These are phyloP conservation scores for Amesomyces nigricolor DNA, from an alignment of 2,329 filamentous ascomycete species.

Conservation along the genomic window DNA sequence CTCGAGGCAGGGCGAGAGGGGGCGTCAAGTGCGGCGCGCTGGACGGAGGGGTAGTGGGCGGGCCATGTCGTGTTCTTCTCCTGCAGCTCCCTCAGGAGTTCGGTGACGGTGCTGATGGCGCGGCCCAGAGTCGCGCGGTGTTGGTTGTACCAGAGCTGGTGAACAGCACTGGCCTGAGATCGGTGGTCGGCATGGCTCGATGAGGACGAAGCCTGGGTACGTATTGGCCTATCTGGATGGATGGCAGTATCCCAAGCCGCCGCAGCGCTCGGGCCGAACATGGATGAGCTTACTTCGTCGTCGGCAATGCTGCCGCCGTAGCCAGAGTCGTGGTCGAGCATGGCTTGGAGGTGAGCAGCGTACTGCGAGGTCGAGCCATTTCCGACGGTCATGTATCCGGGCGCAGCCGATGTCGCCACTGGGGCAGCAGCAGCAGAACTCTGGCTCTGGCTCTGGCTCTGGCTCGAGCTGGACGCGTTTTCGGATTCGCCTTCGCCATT, in stretches of 20 bases:
- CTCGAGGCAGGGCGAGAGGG: slow-evolving; percentile 47
- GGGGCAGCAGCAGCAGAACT: slow-evolving; percentile 12
- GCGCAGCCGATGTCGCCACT: slow-evolving; percentile 18
- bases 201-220: slow-evolving; percentile 32
- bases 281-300: slow-evolving; percentile 43
- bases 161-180: slow-evolving; percentile 72
- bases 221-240: slow-evolving; percentile 42
- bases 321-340: slow-evolving; percentile 83
- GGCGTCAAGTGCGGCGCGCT: slow-evolving; percentile 47
- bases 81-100: slow-evolving; percentile 76
- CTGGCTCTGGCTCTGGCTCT: slow-evolving; percentile 7
- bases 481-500: slow-evolving; percentile 23
- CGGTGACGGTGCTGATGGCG: slow-evolving; percentile 80
- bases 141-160: slow-evolving; percentile 92
- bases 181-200: slow-evolving; percentile 51
- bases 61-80: slow-evolving; percentile 90
- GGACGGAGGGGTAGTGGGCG: slow-evolving; percentile 85
- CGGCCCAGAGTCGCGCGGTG: slow-evolving; percentile 83
- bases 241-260: slow-evolving; percentile 40
- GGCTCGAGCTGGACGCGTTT: slow-evolving; percentile 19
- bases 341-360: slow-evolving; percentile 70
- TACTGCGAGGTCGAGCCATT: slow-evolving; percentile 75
- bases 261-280: slow-evolving; percentile 32
- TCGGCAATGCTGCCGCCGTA: slow-evolving; percentile 77
- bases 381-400: slow-evolving; percentile 78